Percentiles rank a stretch among this genome's conserved stretches.
Conservation (phyloP, 2,329 filamentous ascomycete genomes). For the Fusarium succisae region DNA sequence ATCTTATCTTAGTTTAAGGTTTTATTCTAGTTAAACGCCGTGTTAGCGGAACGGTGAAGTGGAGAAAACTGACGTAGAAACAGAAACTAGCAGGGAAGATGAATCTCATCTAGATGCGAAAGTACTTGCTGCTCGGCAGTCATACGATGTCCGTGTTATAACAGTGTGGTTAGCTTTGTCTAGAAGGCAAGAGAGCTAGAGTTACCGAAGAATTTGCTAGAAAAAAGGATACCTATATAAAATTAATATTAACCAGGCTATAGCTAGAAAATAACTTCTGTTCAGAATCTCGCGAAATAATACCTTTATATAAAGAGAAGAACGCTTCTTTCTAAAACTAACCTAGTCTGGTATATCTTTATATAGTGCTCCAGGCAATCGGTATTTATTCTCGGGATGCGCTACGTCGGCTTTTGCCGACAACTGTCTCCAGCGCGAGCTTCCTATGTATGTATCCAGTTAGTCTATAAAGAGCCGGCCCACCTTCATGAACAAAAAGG, state of each 20-base stretch:
- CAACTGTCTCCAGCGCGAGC: not conserved
- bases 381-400: no score
- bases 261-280: no score
- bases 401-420: not conserved
- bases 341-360: fast-evolving
- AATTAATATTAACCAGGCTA: no score
- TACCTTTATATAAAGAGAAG: no score
- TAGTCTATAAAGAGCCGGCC: not conserved
- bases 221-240: no score
- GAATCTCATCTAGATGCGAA: not conserved
- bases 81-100: not conserved
- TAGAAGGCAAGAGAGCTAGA: no score
- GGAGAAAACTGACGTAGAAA: not conserved
- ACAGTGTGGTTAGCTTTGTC: not conserved
- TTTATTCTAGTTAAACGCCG: not conserved
- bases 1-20: not conserved
- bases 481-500: not conserved
- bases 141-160: not conserved
- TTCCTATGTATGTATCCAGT: no score
- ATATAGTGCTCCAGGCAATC: no score
- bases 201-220: fast-evolving
- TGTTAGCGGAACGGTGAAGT: not conserved
- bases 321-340: no score
- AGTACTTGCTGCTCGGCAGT: not conserved
- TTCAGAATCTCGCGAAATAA: no score